Base-by-base conservation (phyloP, 2,329 filamentous ascomycete species). In the Fusarium lyarnte region DNA sequence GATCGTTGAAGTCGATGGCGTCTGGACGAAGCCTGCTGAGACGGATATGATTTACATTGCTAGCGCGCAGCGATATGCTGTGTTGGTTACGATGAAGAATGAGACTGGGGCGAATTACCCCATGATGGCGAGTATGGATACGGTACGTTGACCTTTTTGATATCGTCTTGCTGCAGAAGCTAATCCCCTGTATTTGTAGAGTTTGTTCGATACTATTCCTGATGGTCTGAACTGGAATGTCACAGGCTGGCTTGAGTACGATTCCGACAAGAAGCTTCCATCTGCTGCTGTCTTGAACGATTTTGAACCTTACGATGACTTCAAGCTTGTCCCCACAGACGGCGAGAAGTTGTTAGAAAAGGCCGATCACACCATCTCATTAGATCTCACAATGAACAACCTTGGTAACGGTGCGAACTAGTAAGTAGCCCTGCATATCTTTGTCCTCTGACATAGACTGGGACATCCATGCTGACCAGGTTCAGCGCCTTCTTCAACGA, bases 81-180 rank as follows among this genome's bases (percentile, higher is more conserved):
- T 57, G 8, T 57, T 57, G 29, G 53, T 57, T 4, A 57, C 53
- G 21, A 57, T 57, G 53, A 57, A 57, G 39, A 47, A 47, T 17
- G 39, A 57, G 11, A 47, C 53, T 8, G 14, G 27, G 2, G 39
- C 23, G 17, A 57, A 57, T 35, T 57, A 47, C 6, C 39, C 53
- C 0, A 47, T 57, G 53, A 57, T 47, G 53, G 29, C 53, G 0
- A 57, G 53, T 25, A 57, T 57, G 53, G 53, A 57, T 16, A 57
- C 53, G 23, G 53, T 54, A 10, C 0, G 36, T 19, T 9, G 4
- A 2, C 4, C 3, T 3, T 8, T 16, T 3, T 21, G 5, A 17
- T 0, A 4, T 2, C 10, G 3, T 6, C 12, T n/a, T 12, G 2
- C 10, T n/a, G 8, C 8, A 23, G 25, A 21, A 19, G 8, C 36